Conservation (phyloP, 2,329 filamentous ascomycete genomes). For the Penicillium sp. region DNA sequence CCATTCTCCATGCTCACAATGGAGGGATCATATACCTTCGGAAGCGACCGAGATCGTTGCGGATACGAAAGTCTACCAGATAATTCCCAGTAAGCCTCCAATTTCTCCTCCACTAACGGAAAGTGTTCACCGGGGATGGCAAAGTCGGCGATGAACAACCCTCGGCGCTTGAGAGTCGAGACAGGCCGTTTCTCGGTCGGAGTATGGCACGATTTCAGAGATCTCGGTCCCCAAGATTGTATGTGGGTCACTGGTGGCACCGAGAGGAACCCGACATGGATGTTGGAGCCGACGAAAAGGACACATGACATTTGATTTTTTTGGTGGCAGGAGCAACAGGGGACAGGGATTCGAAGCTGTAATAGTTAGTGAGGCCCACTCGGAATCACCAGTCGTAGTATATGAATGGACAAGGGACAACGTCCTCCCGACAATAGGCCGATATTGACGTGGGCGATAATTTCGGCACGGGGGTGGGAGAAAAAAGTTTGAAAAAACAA, state of each 20-base stretch:
- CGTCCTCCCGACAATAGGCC: constrained; percentile 1
- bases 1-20: not conserved
- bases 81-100: not conserved
- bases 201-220: not conserved
- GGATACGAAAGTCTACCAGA: not conserved
- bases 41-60: not conserved
- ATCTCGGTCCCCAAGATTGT: not conserved
- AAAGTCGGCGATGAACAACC: not conserved
- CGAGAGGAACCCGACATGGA: not conserved
- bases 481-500: not conserved
- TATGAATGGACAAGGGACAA: not conserved
- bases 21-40: not conserved
- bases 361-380: no score
- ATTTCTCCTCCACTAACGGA: not conserved
- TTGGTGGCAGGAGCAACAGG: no score
- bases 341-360: no score
- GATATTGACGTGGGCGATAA: not conserved
- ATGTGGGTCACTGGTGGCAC: not conserved
- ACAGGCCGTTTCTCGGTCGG: not conserved
- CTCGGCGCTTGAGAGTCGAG: not conserved
- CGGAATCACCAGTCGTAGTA: no score
- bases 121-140: not conserved
- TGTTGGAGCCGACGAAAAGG: not conserved
- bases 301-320: not conserved
- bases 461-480: not conserved